Evolutionary conservation across 2,329 filamentous ascomycete species (phyloP), one percentile per base, ranked within the genome.

Genomic region (Botrytis aclada): DNA sequence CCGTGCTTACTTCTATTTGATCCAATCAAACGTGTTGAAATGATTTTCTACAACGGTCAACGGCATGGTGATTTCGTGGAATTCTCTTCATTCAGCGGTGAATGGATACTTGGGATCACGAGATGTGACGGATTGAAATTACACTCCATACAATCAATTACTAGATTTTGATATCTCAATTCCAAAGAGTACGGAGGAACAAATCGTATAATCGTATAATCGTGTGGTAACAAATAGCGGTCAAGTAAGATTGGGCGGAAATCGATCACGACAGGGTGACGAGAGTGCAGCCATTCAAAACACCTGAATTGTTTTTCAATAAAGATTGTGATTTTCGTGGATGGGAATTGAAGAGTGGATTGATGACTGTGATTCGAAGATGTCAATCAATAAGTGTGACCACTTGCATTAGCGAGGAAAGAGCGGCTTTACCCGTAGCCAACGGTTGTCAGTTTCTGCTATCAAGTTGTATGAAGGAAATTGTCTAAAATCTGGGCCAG

Each of bases 201-300:
- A 47, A 51, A 41, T 56, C 39, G 45, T 37, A 34, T 71, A n/a
- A 41, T 60, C 12, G 63, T 47, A 67, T 20, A 79, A 79, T 78
- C 72, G 75, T 76, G 73, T 74, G 72, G 75, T 76, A 64, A 66
- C 64, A 79, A 76, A 73, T 61, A 74, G 77, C 75, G 76, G 78
- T 79, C 78, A 75, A 69, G 58, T 60, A 47, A 77, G 80, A 82
- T 82, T 82, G 81, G 80, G 74, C 77, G 63, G 41, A 39, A 56
- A 37, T 69, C 70, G 39, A 69, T 61, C 63, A 72, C 63, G 29
- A 72, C 70, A 69, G 63, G 70, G 70, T 72, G 39, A 72, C 39
- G n/a, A 58, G n/a, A 66, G 61, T 72, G 63, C 54, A 67, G 51
- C 65, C 63, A 72, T 60, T 56, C 20, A 41, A 41, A 69, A 56